Evolutionary conservation across 2,329 filamentous ascomycete genomes (phyloP), one percentile per base, ranked within the genome.

Genomic region (Cordyceps cateniannulata): DNA sequence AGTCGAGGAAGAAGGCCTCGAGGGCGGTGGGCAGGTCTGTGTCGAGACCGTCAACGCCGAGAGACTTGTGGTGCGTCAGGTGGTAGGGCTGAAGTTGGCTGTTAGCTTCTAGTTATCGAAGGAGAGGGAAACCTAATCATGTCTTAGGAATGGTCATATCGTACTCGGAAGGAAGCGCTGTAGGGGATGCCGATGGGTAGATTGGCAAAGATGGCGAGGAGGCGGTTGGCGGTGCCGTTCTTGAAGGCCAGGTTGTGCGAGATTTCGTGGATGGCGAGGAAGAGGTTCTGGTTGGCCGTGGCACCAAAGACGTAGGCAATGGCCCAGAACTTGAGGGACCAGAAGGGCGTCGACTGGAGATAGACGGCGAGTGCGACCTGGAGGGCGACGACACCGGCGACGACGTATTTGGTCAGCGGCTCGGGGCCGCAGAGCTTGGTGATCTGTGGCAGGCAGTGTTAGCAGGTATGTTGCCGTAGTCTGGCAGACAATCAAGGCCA

Each of bases 261-360:
- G 73, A 99, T 98, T 77, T 99, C 95, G 78, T 99, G 95, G 71
- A 99, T 99, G 62, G 95, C 92, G 47, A 99, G 86, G 79, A 99
- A 99, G 55, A 98, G 85, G 75, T 99, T 99, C 81, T 99, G 95
- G 80, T 98, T 99, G 59, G 93, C 87, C 0, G 95, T 98, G 32
- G 95, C 95, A 61, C 95, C 95, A 64, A 99, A 82, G 59, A 96
- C 78, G 76, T 99, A 99, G 65, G 91, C 92, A 0, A 92, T 89
- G 60, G 88, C 81, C 81, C 96, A 88, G 79, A 96, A 97, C 65
- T 81, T 85, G 83, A 86, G 90, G 62, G 91, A 95, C 69, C 93
- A 83, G 71, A 98, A 86, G 18, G 91, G 77, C 2, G 89, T 89
- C 70, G 92, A 79, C 64, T 86, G 86, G 29, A 99, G 85, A 60